Percentiles rank a stretch among this genome's conserved stretches.
Evolutionary conservation across 192 early-diverging fungal genomes (phyloP).

Genomic region (Coemansia sp.): DNA sequence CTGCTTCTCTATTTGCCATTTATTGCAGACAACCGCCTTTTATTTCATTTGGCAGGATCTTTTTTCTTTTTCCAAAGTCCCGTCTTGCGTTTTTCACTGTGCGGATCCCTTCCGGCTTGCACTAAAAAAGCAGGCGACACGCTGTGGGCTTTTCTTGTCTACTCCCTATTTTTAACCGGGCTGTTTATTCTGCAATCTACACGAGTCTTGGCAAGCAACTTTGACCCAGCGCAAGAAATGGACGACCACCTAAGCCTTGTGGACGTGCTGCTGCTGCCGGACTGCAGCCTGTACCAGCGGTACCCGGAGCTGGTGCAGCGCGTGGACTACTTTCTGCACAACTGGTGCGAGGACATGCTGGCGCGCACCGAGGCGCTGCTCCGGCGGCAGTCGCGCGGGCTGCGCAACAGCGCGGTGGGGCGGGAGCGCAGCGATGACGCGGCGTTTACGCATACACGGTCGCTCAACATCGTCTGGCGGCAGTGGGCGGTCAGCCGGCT

Average conservation of each 20-base stretch:
- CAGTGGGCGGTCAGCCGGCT: constrained; percentile 41
- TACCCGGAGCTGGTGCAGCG: constrained; percentile 48
- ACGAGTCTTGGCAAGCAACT: neutral
- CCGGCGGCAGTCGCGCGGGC: constrained; percentile 21
- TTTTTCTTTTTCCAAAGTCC: too few relatives aligned
- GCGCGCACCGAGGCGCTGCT: constrained; percentile 38
- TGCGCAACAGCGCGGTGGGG: constrained; percentile 9
- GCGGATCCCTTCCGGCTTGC: too few relatives aligned
- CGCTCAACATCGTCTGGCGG: constrained; percentile 45
- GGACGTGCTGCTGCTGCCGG: constrained; percentile 44
- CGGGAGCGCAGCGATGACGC: constrained; percentile 24
- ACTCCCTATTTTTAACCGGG: neutral
- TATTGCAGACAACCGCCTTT: too few relatives aligned
- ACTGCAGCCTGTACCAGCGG: constrained; percentile 50
- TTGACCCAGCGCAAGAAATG: constrained; percentile 15
- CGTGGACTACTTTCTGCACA: constrained; percentile 47
- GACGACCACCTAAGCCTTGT: constrained; percentile 34
- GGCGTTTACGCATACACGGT: constrained; percentile 40
- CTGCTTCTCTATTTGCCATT: too few relatives aligned
- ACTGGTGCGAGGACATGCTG: constrained; percentile 39
- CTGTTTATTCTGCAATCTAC: neutral
- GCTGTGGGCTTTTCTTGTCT: too few relatives aligned
- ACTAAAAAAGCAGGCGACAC: too few relatives aligned
- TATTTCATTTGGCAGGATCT: too few relatives aligned
- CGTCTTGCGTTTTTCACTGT: too few relatives aligned